Evolutionary conservation across 192 early-diverging fungal genomes (phyloP), one percentile per base, ranked within the genome.

Genomic region (Rhizophagus sp.): DNA sequence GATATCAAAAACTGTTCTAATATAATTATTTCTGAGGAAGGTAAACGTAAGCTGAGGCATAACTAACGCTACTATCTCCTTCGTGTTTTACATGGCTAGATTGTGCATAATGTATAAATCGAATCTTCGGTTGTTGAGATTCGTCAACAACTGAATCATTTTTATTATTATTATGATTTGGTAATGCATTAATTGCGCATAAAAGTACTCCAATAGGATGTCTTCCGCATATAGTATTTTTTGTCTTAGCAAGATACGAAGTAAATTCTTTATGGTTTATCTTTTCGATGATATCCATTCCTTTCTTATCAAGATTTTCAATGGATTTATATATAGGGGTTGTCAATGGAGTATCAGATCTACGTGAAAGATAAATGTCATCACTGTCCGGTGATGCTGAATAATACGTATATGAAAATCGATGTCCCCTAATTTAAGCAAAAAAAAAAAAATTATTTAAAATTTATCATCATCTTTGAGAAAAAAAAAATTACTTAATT

Each of bases 141-240:
- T 75, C 62, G 78, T 47, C 30, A 9, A 39, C 7, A 27, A 44
- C n/a, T 30, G 0, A 25, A 27, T 30, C 67, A 30, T 61, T 76
- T 2, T 36, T 44, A 11, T 15, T 49, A 75, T 62, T 30, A 30
- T 30, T 30, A 30, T 30, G 22, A 75, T 63, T 65, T 25, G 80
- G 80, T 66, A 89, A 78, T 3, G 52, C 57, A 33, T 89, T 82
- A 24, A 95, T 34, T 0, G 92, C 91, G n/a, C 89, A 90, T 81
- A 99, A 72, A 19, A 98, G 82, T 17, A 99, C 90, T 0, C 89
- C 89, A 73, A 99, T 96, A 0, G 96, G 95, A 80, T 97, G 93
- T 49, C 96, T 85, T 27, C 98, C 98, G 84, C 98, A 99, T 52
- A 99, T 97, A 0, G 98, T 99, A 81, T 99, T 99, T 36, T 88